Evolutionary conservation across 1,284 basidiomycete genomes (phyloP).

Genomic region (Trichosporon faecale): DNA sequence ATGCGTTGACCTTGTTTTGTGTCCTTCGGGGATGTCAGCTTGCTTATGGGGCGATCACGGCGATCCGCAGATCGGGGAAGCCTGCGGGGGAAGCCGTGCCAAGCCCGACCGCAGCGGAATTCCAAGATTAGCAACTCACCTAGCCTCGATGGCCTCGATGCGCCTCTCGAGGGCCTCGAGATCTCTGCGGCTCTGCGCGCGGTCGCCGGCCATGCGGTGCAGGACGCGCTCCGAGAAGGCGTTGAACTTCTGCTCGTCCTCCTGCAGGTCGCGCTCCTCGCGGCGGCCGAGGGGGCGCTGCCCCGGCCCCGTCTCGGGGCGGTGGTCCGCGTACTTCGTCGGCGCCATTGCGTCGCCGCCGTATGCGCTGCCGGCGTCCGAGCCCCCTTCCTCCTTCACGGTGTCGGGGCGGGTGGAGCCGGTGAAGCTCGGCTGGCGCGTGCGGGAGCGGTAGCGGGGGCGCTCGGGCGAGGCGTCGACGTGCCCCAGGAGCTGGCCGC

Average conservation of each 20-base stretch:
- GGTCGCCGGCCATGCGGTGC: slow-evolving; percentile 7
- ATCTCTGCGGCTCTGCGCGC: slow-evolving; percentile 9
- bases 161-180: slow-evolving; percentile 15
- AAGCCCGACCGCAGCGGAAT: background rate
- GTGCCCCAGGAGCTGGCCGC: slow-evolving; percentile 23
- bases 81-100: background rate
- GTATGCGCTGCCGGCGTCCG: background rate
- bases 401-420: background rate
- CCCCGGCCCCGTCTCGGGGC: background rate
- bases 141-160: slow-evolving; percentile 16
- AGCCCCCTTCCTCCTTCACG: slow-evolving; percentile 15
- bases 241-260: background rate
- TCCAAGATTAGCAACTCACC: slow-evolving; percentile 12
- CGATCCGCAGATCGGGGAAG: background rate
- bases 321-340: background rate
- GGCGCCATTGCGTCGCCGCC: background rate
- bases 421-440: slow-evolving; percentile 13
- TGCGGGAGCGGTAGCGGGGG: slow-evolving; percentile 22
- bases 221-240: background rate
- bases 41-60: background rate
- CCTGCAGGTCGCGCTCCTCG: background rate
- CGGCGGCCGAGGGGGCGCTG: slow-evolving; percentile 1
- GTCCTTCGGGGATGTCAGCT: slow-evolving; percentile 14
- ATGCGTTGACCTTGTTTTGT: slow-evolving; percentile 17
- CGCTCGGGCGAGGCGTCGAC: slow-evolving; percentile 19